These are phyloP conservation scores for Taphrina wiesneri DNA, from an alignment of 1,139 yeast species.

Conservation along the genomic window DNA sequence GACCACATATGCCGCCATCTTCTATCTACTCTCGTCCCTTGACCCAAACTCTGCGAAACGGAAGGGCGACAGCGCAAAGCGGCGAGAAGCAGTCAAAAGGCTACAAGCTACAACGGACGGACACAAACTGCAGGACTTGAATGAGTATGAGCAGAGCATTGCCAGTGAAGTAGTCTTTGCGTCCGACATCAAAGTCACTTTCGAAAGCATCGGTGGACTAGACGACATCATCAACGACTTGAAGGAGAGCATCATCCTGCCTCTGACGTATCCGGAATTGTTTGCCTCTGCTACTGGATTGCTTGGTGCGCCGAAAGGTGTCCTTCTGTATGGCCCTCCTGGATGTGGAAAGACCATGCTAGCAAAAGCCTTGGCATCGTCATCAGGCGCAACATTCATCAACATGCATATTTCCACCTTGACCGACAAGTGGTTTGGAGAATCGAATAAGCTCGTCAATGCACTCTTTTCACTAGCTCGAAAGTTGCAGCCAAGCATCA, in stretches of 20 bases:
- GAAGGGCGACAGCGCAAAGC: conserved; percentile 21
- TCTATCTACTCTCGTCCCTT: conserved; percentile 21
- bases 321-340: conserved; percentile 90
- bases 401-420: conserved; percentile 91
- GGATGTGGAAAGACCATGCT: conserved; percentile 98
- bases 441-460: conserved; percentile 88
- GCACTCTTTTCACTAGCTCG: conserved; percentile 89
- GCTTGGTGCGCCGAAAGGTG: conserved; percentile 91
- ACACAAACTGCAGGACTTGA: conserved; percentile 49
- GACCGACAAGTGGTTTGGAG: conserved; percentile 99
- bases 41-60: conserved; percentile 17
- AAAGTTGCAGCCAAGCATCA: conserved; percentile 89
- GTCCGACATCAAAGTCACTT: conserved; percentile 71
- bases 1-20: conserved; percentile 33
- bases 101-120: conserved; percentile 29
- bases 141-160: conserved; percentile 75
- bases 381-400: conserved; percentile 87
- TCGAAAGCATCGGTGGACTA: conserved; percentile 81
- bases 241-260: conserved; percentile 83
- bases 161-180: conserved; percentile 81
- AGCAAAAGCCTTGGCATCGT: conserved; percentile 91
- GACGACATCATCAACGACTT: conserved; percentile 79
- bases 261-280: conserved; percentile 56
- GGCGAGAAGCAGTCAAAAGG: conserved; percentile 23
- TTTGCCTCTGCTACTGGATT: conserved; percentile 59